Conservation (phyloP, 495 filamentous ascomycete genomes). For the Thozetella sp. region DNA sequence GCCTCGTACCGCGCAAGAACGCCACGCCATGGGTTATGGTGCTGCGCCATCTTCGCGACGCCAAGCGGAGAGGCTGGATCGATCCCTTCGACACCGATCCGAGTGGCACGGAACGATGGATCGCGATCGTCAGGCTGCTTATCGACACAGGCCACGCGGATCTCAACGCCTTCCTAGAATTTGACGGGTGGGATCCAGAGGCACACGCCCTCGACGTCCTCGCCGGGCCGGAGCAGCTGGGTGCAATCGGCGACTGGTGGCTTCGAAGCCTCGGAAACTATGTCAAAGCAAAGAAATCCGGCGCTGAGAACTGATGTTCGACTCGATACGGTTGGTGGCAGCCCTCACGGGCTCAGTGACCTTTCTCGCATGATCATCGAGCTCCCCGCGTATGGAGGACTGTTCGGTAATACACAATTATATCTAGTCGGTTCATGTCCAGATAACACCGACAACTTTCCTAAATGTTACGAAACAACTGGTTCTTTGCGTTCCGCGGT, state of each 20-base stretch:
- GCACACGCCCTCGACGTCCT: neutral
- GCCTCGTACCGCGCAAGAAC: neutral
- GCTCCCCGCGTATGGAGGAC: no score
- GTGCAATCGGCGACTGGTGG: neutral
- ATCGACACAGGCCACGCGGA: neutral
- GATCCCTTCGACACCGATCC: constrained; percentile 8
- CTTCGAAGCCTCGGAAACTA: neutral
- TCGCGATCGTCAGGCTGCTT: constrained; percentile 4
- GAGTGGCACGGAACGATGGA: constrained; percentile 10
- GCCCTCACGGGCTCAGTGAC: no score
- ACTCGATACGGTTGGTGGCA: no score
- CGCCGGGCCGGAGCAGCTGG: neutral
- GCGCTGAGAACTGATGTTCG: no score
- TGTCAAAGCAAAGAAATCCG: no score
- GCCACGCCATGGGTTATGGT: constrained; percentile 12
- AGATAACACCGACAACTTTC: no score
- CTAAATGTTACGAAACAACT: no score
- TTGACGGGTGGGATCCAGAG: neutral
- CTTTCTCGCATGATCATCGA: no score
- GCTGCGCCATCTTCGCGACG: constrained; percentile 12
- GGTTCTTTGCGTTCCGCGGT: no score
- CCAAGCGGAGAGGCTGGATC: constrained; percentile 12
- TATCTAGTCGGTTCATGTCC: no score
- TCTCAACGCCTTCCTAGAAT: neutral
- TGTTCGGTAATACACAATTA: no score